Base-by-base conservation (phyloP, 805 yeast species). In the Ogataea trehalophila region DNA sequence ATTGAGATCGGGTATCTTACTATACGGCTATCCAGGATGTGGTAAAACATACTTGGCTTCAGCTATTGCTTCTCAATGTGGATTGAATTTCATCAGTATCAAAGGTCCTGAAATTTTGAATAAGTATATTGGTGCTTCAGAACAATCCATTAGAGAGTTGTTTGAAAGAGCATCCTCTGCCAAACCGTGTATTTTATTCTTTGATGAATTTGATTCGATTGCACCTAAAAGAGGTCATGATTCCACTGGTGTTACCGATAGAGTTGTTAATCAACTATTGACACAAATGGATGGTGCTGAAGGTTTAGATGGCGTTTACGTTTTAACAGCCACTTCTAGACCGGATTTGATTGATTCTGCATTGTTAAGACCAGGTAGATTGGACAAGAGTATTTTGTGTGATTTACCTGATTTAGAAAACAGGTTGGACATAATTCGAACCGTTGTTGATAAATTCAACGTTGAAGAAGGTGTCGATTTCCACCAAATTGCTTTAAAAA, bases 211-310 rank as follows among this genome's bases (percentile, higher is more conserved):
- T 64, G 98, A 92, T 58, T 90, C 98, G 0, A 89, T 94, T 60
- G 97, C 98, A 0, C 98, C 98, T 0, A 91, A 91, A 63, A 83
- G 98, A 75, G 98, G 98, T 2, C 97, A 91, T 60, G 99, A 92
- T 63, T 87, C 96, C 1, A 91, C 98, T 0, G 98, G 98, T 47
- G 98, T 94, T 4, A 94, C 98, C 3, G 99, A 94, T 64, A 77
- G 99, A 57, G 97, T 94, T 37, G 99, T 94, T 23, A 94, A 94
- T 67, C 99, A 94, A 63, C 79, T 94, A 80, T 76, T 94, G 58
- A 94, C 99, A 0, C 97, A 94, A 63, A 91, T 94, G 96, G 99
- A 94, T 66, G 99, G 99, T 70, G 98, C 98, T 0, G 98, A 94
- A 65, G 97, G 98, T 0, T 72, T 91, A 29, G 97, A 91, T 58